A percentile compares a stretch with the other conserved stretches of the same genome.
Evolutionary conservation across 1,284 basidiomycete genomes (phyloP).

Genomic region (Coriolopsis trogii): DNA sequence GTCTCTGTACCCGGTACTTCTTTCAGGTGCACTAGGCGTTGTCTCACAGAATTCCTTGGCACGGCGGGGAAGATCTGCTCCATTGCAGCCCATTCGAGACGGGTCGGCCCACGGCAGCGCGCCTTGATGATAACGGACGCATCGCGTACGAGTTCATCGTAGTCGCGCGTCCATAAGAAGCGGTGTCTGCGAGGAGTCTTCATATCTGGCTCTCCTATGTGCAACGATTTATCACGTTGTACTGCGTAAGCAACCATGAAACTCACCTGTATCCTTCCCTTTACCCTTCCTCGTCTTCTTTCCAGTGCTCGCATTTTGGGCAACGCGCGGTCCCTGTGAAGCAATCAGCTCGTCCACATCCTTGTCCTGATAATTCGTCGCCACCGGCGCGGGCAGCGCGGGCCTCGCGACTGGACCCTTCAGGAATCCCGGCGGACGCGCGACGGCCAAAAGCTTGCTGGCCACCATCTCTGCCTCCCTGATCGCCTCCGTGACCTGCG

Average conservation of each 20-base stretch:
- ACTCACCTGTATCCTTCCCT: slow-evolving; percentile 34
- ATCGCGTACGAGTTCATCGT: slow-evolving; percentile 86
- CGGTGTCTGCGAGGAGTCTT: slow-evolving; percentile 47
- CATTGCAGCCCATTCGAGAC: slow-evolving; percentile 72
- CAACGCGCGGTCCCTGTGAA: slow-evolving; percentile 53
- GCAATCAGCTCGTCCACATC: slow-evolving; percentile 57
- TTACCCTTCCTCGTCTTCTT: slow-evolving; percentile 43
- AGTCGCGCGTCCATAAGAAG: slow-evolving; percentile 84
- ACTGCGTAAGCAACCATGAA: neutral
- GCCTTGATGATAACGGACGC: slow-evolving; percentile 82
- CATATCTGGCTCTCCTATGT: slow-evolving; percentile 1
- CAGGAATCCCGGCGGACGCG: slow-evolving; percentile 24
- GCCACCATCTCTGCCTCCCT: slow-evolving; percentile 54
- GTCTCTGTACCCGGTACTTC: slow-evolving; percentile 68
- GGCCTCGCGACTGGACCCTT: slow-evolving; percentile 24
- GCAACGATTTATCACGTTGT: neutral
- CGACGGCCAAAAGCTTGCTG: slow-evolving; percentile 40
- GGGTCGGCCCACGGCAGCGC: slow-evolving; percentile 62
- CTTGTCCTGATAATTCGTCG: slow-evolving; percentile 49
- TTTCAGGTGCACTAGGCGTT: slow-evolving; percentile 60
- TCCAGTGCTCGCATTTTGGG: slow-evolving; percentile 27
- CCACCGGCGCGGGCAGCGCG: slow-evolving; percentile 38
- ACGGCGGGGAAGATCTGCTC: slow-evolving; percentile 80
- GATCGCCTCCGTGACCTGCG: slow-evolving; percentile 56
- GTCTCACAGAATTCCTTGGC: slow-evolving; percentile 67